phyloP scores from a whole-genome alignment of 2,329 filamentous ascomycete genomes.

The Colletotrichum orbiculare region DNA sequence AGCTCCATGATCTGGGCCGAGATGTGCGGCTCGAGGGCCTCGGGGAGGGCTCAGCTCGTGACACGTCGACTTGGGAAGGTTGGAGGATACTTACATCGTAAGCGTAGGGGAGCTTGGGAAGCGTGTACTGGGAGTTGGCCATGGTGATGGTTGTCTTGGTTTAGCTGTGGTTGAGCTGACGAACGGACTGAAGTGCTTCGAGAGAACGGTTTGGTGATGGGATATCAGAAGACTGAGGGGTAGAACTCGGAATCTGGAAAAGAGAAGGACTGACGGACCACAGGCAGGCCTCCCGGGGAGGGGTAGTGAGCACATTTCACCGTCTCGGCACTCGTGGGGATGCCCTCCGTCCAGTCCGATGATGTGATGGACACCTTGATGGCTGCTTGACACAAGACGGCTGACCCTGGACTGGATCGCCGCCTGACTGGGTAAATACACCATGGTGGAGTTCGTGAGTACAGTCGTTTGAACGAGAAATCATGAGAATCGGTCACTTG shows the following conservation, averaged over 20 bases:
- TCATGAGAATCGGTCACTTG: too few species aligned
- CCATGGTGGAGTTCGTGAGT: neutral
- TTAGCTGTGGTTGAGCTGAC: neutral
- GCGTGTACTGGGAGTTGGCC: constrained; percentile 62
- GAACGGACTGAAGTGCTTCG: too few species aligned
- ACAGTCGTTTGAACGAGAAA: too few species aligned
- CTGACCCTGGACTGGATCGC: too few species aligned
- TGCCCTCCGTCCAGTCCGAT: constrained; percentile 19
- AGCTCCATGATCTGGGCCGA: constrained; percentile 84
- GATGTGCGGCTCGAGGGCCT: constrained; percentile 80
- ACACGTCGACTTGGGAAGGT: too few species aligned
- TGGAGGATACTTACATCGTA: constrained; percentile 70
- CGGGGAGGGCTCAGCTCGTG: neutral
- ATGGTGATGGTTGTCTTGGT: constrained; percentile 40
- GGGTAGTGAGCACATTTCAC: constrained; percentile 35
- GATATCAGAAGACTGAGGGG: constrained; percentile 7
- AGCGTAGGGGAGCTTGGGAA: constrained; percentile 74
- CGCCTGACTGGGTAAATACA: neutral
- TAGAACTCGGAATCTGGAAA: neutral
- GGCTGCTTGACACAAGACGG: neutral
- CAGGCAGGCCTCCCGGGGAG: neutral
- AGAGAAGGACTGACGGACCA: neutral
- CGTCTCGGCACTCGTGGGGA: constrained; percentile 10
- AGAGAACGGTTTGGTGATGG: neutral
- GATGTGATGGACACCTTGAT: constrained; percentile 34